Conservation (phyloP, 2,329 filamentous ascomycete genomes). For the Trichoderma harzianum region DNA sequence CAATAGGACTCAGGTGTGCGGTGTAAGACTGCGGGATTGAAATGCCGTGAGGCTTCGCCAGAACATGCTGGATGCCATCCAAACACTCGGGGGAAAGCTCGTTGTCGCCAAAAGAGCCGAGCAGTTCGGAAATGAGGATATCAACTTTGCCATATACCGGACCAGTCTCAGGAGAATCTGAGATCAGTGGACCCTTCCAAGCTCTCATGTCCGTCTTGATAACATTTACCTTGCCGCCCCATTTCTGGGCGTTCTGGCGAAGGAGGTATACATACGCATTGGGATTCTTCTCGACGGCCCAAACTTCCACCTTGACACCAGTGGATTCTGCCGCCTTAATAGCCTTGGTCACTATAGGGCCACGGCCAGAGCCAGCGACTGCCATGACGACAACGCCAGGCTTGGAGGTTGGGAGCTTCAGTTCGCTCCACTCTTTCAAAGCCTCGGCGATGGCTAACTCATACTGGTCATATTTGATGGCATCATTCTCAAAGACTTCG, state of each 20-base stretch:
- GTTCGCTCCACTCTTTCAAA: conserved; percentile 71
- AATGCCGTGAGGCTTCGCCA: conserved; percentile 76
- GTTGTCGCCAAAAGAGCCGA: conserved; percentile 95
- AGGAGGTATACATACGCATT: conserved; percentile 94
- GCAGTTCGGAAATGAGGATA: conserved; percentile 88
- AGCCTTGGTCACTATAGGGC: conserved; percentile 84
- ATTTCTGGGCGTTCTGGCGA: conserved; percentile 77
- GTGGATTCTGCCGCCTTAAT: conserved; percentile 74
- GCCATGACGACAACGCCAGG: conserved; percentile 76
- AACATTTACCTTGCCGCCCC: conserved; percentile 76
- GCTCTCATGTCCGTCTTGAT: conserved; percentile 96
- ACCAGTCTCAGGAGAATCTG: conserved; percentile 40
- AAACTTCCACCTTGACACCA: conserved; percentile 76
- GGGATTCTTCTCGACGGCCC: conserved; percentile 96
- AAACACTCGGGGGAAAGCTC: conserved; percentile 95
- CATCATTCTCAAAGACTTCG: conserved; percentile 97
- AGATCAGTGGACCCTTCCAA: conserved; percentile 76
- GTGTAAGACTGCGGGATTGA: conserved; percentile 94
- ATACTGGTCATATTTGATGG: conserved; percentile 96
- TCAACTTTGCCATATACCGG: conserved; percentile 68
- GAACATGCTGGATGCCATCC: conserved; percentile 88
- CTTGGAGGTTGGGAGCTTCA: conserved; percentile 68
- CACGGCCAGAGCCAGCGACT: conserved; percentile 89
- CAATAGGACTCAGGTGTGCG: conserved; percentile 87
- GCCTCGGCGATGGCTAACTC: conserved; percentile 80